A percentile compares a stretch with the other conserved stretches of the same genome.
These are phyloP conservation scores for Anethum foeniculum DNA, from an alignment of 140 eudicot genomes.

Conservation along the genomic window DNA sequence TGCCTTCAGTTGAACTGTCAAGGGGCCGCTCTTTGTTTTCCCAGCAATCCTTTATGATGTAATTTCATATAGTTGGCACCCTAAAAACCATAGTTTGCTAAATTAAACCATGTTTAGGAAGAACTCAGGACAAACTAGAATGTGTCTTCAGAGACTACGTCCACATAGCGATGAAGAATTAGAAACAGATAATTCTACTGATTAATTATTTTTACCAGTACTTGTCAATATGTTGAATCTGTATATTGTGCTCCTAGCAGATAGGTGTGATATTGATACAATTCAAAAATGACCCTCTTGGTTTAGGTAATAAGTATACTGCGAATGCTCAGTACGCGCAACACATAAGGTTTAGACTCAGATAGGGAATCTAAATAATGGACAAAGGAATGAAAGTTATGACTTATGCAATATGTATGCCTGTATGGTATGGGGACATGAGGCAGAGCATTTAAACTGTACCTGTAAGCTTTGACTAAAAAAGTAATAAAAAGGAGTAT, in stretches of 20 bases:
- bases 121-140: background rate
- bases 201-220: background rate
- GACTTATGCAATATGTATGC: background rate
- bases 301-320: background rate
- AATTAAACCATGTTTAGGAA: background rate
- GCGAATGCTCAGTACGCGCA: background rate
- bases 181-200: background rate
- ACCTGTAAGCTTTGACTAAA: constrained; percentile 1
- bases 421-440: constrained; percentile 1
- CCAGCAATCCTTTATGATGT: background rate
- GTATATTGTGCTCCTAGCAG: background rate
- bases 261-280: background rate
- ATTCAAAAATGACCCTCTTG: background rate
- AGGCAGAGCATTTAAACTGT: constrained; percentile 4
- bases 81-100: background rate
- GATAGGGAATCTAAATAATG: background rate
- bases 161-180: background rate
- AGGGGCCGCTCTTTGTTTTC: background rate
- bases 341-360: background rate
- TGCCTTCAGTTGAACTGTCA: background rate
- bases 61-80: background rate
- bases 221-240: background rate
- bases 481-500: background rate
- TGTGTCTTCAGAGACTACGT: background rate
- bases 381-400: background rate